Evolutionary conservation across 257 asterid species (phyloP).

Genomic region (Avicennia marina): DNA sequence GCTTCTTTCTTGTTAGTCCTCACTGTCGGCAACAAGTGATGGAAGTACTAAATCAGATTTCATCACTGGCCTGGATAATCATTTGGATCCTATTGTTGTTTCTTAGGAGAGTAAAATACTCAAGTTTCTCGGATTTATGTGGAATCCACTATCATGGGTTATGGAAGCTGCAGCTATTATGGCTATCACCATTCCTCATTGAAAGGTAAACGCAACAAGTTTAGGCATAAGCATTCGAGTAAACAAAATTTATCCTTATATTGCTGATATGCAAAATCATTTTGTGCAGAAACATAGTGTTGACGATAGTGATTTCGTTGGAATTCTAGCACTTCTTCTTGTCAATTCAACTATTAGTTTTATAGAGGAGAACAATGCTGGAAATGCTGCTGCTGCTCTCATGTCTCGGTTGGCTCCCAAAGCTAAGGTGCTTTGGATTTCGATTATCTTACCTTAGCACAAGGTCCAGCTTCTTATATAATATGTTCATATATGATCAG

Average conservation of each 20-base stretch:
- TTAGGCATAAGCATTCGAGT: neutral
- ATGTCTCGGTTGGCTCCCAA: constrained; percentile 81
- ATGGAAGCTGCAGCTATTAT: constrained; percentile 79
- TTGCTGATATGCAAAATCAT: neutral
- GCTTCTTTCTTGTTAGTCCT: neutral
- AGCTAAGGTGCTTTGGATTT: constrained; percentile 39
- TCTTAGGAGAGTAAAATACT: constrained; percentile 56
- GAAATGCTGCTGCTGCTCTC: constrained; percentile 73
- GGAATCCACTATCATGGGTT: constrained; percentile 83
- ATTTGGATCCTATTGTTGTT: neutral
- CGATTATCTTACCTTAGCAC: neutral
- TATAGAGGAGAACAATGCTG: constrained; percentile 70
- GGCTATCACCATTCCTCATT: constrained; percentile 62
- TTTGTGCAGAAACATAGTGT: constrained; percentile 25
- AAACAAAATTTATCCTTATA: neutral
- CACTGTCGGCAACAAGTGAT: neutral
- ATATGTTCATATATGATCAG: constrained; percentile 13
- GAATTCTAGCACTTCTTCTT: constrained; percentile 43
- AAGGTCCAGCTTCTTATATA: neutral
- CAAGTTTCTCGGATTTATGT: constrained; percentile 73
- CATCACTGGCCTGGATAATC: neutral
- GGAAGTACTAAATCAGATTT: neutral
- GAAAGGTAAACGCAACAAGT: constrained; percentile 28
- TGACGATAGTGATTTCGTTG: constrained; percentile 43
- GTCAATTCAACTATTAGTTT: constrained; percentile 70